phyloP scores from a whole-genome alignment of 495 filamentous ascomycete genomes.

The Aspergillus bertholletiae region DNA sequence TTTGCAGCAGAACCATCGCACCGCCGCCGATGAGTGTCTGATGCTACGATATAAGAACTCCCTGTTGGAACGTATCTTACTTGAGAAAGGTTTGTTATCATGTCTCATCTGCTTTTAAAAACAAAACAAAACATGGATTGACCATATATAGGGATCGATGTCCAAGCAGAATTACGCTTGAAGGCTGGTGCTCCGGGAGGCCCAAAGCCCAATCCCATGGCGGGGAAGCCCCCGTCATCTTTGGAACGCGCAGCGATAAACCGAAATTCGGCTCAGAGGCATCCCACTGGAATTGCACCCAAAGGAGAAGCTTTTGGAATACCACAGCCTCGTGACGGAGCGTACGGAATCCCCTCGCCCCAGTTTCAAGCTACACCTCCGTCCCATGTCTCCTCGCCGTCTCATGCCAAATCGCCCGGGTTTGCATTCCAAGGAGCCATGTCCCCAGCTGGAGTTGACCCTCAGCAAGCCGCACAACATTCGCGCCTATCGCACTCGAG shows the following conservation, averaged over 20 bases:
- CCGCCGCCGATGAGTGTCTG: conserved; percentile 92
- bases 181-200: conserved; percentile 71
- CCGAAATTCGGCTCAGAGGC: conserved; percentile 65
- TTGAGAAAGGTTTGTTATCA: conserved; percentile 78
- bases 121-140: conserved; percentile 3
- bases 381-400: conserved; percentile 77
- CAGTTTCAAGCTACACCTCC: conserved; percentile 76
- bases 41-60: conserved; percentile 99
- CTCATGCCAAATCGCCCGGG: conserved; percentile 65
- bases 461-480: conserved; percentile 35
- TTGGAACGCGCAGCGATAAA: conserved; percentile 71
- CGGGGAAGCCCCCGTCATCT: conserved; percentile 55
- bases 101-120: neutral
- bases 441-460: conserved; percentile 65
- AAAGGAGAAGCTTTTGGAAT: conserved; percentile 61
- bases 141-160: conserved; percentile 75
- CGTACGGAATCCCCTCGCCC: conserved; percentile 46
- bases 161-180: conserved; percentile 87
- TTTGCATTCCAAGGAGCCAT: conserved; percentile 66
- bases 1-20: conserved; percentile 90
- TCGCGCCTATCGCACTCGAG: conserved; percentile 46
- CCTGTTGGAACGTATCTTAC: conserved; percentile 85
- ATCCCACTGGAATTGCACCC: conserved; percentile 66
- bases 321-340: conserved; percentile 49
- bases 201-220: conserved; percentile 53